Base-by-base conservation (phyloP, 345 rosid genomes). In the Gossypioides kirkii region DNA sequence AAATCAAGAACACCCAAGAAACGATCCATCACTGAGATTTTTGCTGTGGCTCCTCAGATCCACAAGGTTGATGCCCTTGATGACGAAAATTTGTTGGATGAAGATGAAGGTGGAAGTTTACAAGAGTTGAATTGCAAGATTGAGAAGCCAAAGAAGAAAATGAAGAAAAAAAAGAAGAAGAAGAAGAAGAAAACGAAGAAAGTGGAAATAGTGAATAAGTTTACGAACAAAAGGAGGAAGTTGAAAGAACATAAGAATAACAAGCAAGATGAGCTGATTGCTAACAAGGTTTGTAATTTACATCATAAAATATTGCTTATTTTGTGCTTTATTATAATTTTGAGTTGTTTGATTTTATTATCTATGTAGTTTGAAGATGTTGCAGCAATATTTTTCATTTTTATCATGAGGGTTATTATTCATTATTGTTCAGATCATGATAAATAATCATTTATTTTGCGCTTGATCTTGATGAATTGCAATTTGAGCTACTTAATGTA, bases 21-120 rank as follows among this genome's bases (percentile, higher is more conserved):
- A 73, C 84, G 91, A 47, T 87, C 87, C 66, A 80, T 89, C 69
- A 66, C 50, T 1, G 89, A 86, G 72, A 85, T 86, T 66, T 85
- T 85, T 25, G 86, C 90, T 13, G 77, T 74, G 59, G 77, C 88
- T 14, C 89, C 84, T 10, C 85, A 77, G 71, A 78, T 86, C 69
- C 77, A 82, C 2, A 72, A 59, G 61, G 17, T 74, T 5, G 69
- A 28, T 45, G 68, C 14, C n/a, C 20, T 8, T 14, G 80, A 73
- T n/a, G 67, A 32, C 38, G 38, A 32, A 32, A 32, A 32, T 32
- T 32, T 32, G 38, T 32, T 32, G 38, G 38, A 32, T 32, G 38
- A 67, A 61, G 41, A 70, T 28, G 47, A 62, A 62, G 38, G 17
- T 32, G 43, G 43, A 11, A 26, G 41, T 59, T 26, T 6, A 1